Evolutionary conservation across 2,329 filamentous ascomycete genomes (phyloP).

Genomic region (Xylariales sp.): DNA sequence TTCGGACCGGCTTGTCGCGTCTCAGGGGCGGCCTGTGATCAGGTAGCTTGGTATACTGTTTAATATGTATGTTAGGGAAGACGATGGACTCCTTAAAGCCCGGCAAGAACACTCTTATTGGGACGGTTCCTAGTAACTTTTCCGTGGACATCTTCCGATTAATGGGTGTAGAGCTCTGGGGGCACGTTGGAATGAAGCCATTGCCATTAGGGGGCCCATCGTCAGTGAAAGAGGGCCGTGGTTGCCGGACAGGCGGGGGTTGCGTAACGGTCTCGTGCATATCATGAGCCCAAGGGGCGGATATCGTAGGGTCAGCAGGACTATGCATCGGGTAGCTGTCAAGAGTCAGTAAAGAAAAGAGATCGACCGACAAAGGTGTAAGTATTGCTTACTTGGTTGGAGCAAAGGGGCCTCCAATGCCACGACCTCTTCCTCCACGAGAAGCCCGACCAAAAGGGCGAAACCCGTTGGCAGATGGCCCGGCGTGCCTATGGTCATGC

Average conservation of each 20-base stretch:
- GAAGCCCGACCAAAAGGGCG: conserved; percentile 75
- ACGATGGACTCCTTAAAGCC: conserved; percentile 77
- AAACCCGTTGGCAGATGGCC: conserved; percentile 82
- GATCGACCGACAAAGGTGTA: conserved; percentile 15
- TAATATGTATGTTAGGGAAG: conserved; percentile 82
- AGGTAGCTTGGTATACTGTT: conserved; percentile 92
- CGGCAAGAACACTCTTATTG: conserved; percentile 83
- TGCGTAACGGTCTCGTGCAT: conserved; percentile 81
- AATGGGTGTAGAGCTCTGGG: conserved; percentile 72
- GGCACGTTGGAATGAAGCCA: conserved; percentile 66
- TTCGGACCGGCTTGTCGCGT: conserved; percentile 94
- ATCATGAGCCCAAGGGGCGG: conserved; percentile 90
- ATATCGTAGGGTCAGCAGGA: conserved; percentile 71
- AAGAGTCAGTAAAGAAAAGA: conserved; percentile 38
- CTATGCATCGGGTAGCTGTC: conserved; percentile 56
- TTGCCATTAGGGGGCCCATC: conserved; percentile 67
- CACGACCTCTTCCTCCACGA: conserved; percentile 72
- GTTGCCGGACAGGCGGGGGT: conserved; percentile 55
- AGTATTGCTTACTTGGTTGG: conserved; percentile 70
- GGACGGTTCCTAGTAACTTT: conserved; percentile 83
- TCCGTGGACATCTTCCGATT: conserved; percentile 86
- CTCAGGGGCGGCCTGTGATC: conserved; percentile 94
- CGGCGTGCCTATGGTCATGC: conserved; percentile 88
- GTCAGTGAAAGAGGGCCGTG: conserved; percentile 57
- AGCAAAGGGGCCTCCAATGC: conserved; percentile 66